Base-by-base conservation (phyloP, 306 rosid genomes). In the Rubus parviflorus region DNA sequence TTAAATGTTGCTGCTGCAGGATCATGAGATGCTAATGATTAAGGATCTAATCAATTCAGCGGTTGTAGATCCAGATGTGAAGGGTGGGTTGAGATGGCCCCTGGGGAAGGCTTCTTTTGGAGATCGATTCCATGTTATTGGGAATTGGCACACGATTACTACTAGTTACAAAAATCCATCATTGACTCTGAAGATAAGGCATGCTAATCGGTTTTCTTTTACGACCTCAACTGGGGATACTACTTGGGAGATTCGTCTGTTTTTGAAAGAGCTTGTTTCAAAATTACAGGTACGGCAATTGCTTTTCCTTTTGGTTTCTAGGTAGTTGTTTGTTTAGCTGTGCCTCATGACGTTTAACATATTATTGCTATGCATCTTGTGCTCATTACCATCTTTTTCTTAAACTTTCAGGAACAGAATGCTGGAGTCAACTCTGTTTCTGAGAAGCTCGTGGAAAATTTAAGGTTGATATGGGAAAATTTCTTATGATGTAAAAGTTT, bases 61-160 rank as follows among this genome's bases (percentile, higher is more conserved):
- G 20, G 64, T 84, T 69, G 51, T 80, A 19, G 92, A 88, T 81
- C 19, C 77, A 35, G 64, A 82, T 64, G 90, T 84, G 76, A 86
- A 77, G 83, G 90, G 92, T 70, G 92, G 92, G 25, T 81, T 88
- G 82, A 82, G 85, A 81, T 88, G 92, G 92, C 70, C 87, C 12
- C 14, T 82, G 7, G 90, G 87, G 6, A 82, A 84, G 73, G 25
- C 83, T 11, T 20, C 61, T 76, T 81, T 75, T 47, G 81, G 87
- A 40, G 78, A 62, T 64, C 73, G 80, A 48, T 86, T 74, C 79
- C 47, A 42, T 46, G 87, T 88, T 3, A 68, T 75, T 73, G 85
- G 80, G 60, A 80, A 60, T 22, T 82, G 86, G 87, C 90, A 84
- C 76, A 75, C 74, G 45, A 70, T 56, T 37, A 22, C 81, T 8